Percentiles rank a stretch among this genome's conserved stretches.
Evolutionary conservation across 2,329 filamentous ascomycete species (phyloP).

Genomic region (Dactylellina leptospora): DNA sequence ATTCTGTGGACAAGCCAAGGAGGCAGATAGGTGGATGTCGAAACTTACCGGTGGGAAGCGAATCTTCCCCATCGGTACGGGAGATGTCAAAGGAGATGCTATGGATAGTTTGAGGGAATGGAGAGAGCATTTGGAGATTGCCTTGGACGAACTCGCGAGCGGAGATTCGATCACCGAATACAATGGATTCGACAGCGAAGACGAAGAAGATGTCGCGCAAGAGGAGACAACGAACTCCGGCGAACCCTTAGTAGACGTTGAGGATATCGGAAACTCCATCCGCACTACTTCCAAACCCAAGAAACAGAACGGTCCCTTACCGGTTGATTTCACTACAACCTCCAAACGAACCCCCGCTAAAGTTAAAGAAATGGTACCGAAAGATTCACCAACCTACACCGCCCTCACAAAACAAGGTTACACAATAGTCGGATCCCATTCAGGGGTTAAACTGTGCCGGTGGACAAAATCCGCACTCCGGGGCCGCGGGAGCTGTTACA

Average conservation of each 20-base stretch:
- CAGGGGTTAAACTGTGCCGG: constrained; percentile 75
- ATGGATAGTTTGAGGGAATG: constrained; percentile 76
- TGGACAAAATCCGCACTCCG: constrained; percentile 98
- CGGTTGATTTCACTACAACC: constrained; percentile 83
- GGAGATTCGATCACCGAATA: constrained; percentile 54
- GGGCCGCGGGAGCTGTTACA: constrained; percentile 94
- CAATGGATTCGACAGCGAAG: constrained; percentile 55
- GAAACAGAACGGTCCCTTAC: constrained; percentile 67
- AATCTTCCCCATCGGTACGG: constrained; percentile 82
- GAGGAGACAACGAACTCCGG: constrained; percentile 29
- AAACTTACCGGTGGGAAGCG: constrained; percentile 81
- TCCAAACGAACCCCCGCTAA: constrained; percentile 63
- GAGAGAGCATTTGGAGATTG: constrained; percentile 76
- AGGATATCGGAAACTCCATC: constrained; percentile 57
- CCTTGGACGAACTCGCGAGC: constrained; percentile 66
- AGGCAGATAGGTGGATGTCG: constrained; percentile 97
- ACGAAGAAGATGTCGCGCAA: constrained; percentile 53
- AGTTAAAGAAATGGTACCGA: constrained; percentile 92
- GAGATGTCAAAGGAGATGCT: constrained; percentile 70
- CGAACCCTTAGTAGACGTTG: constrained; percentile 56
- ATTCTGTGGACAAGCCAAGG: constrained; percentile 86
- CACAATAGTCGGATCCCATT: constrained; percentile 92
- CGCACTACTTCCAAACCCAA: constrained; percentile 63
- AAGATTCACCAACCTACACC: constrained; percentile 84
- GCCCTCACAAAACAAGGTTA: constrained; percentile 96